A percentile compares a stretch with the other conserved stretches of the same genome.
These are phyloP conservation scores for Candolleomyces eurysporus DNA, from an alignment of 768 basidiomycete species.

Conservation along the genomic window DNA sequence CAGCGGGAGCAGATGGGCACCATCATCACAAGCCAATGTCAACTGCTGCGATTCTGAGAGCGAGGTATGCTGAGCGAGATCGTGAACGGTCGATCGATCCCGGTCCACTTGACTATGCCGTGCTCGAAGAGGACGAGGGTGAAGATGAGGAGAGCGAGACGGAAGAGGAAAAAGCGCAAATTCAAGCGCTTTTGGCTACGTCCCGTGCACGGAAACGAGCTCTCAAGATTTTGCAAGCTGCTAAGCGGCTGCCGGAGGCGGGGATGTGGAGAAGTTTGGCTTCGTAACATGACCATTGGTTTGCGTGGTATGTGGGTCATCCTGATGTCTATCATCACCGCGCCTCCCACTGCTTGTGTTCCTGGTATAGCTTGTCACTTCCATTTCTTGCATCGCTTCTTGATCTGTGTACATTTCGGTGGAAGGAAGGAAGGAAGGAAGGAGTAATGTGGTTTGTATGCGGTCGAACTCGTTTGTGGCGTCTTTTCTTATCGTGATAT, in stretches of 20 bases:
- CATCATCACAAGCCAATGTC: constrained; percentile 26
- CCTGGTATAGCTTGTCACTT: no score
- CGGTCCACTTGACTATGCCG: constrained; percentile 62
- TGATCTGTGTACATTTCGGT: no score
- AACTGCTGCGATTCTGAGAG: constrained; percentile 53
- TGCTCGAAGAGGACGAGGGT: constrained; percentile 45
- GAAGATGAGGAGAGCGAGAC: constrained; percentile 22
- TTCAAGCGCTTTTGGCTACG: constrained; percentile 4
- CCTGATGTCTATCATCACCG: not conserved
- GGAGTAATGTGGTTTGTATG: no score
- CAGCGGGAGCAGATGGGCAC: constrained; percentile 21
- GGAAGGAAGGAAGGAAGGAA: no score
- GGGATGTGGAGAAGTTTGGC: constrained; percentile 86
- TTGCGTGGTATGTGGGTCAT: not conserved
- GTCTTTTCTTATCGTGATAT: no score
- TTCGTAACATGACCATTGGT: constrained; percentile 15
- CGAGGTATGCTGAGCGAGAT: constrained; percentile 69
- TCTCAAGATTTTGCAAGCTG: constrained; percentile 65
- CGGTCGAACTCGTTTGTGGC: no score
- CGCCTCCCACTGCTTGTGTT: no score
- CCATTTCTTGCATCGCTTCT: no score
- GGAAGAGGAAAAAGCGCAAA: constrained; percentile 23
- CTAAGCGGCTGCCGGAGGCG: constrained; percentile 63
- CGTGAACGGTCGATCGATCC: constrained; percentile 63
- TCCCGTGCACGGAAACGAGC: constrained; percentile 56